A percentile compares a stretch with the other conserved stretches of the same genome.
Conservation (phyloP, 202 grass and related monocot species). For the Setaria viridis region DNA sequence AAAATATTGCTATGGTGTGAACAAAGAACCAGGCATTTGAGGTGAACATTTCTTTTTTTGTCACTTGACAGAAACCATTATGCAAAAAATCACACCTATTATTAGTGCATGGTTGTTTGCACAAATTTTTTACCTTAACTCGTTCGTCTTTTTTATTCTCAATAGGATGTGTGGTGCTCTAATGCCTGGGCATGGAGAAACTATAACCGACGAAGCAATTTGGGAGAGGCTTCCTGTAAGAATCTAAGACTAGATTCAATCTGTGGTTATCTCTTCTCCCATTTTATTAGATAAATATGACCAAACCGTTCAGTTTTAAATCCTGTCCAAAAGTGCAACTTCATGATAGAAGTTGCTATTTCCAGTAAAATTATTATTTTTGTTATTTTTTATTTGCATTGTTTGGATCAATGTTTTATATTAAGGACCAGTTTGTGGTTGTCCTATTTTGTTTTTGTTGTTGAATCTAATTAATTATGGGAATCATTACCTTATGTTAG, state of each 20-base stretch:
- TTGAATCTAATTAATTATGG: conserved; percentile 1
- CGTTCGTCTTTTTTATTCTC: conserved; percentile 7
- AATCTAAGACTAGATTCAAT: conserved; percentile 19
- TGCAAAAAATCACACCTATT: conserved; percentile 24
- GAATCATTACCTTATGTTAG: not conserved
- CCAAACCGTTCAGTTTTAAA: not conserved
- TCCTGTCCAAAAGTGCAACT: not conserved
- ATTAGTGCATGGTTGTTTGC: conserved; percentile 29
- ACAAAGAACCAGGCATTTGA: not conserved
- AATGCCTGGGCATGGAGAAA: conserved; percentile 80
- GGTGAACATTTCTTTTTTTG: conserved; percentile 10
- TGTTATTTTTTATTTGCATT: not conserved
- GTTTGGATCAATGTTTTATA: conserved; percentile 5
- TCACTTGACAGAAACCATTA: conserved; percentile 9
- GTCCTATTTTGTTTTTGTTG: not conserved
- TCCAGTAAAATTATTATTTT: not conserved
- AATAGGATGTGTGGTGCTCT: conserved; percentile 73
- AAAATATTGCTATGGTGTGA: not conserved
- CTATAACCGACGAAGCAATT: conserved; percentile 66
- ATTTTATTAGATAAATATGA: conserved; percentile 9
- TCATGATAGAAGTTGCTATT: not conserved
- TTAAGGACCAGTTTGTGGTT: not conserved
- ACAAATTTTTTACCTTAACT: conserved; percentile 18
- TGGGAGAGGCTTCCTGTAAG: conserved; percentile 84
- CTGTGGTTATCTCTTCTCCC: not conserved